Conservation (phyloP, 2,329 filamentous ascomycete species). For the Pseudogymnoascus sp. region DNA sequence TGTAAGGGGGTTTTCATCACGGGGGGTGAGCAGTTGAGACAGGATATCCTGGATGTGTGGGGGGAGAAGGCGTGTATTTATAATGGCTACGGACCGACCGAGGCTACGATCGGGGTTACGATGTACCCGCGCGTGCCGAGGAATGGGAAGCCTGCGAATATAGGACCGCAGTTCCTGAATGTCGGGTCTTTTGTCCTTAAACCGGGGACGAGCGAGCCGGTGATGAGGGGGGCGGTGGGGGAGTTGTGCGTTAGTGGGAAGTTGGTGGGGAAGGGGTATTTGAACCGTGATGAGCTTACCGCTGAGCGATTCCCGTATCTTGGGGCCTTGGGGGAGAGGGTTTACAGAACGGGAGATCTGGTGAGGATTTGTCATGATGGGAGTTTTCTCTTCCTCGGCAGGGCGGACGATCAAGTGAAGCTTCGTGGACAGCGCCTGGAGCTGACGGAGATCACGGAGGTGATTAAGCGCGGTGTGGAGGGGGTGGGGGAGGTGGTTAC, state of each 20-base stretch:
- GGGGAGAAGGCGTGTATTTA: constrained; percentile 73
- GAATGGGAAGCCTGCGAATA: constrained; percentile 77
- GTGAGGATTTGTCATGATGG: constrained; percentile 73
- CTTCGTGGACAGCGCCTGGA: constrained; percentile 82
- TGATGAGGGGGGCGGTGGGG: constrained; percentile 69
- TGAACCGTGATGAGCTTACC: constrained; percentile 73
- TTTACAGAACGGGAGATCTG: constrained; percentile 85
- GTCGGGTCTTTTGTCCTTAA: constrained; percentile 74
- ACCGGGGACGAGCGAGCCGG: constrained; percentile 59
- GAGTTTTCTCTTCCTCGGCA: constrained; percentile 78
- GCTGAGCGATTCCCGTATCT: constrained; percentile 65
- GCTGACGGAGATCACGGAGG: constrained; percentile 82
- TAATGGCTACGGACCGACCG: constrained; percentile 88
- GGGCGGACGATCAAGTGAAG: constrained; percentile 88
- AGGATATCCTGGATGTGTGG: constrained; percentile 84
- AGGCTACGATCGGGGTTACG: constrained; percentile 86
- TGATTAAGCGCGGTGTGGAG: constrained; percentile 55
- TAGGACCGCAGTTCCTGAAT: constrained; percentile 78
- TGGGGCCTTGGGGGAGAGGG: constrained; percentile 43
- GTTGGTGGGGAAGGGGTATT: constrained; percentile 81
- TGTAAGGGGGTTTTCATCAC: constrained; percentile 86
- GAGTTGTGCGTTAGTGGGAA: constrained; percentile 84
- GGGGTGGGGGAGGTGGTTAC: constrained; percentile 62
- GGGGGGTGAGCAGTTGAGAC: constrained; percentile 77
- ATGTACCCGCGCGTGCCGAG: constrained; percentile 75